phyloP scores from a whole-genome alignment of 805 yeast species.

The Barnettozyma sp. region DNA sequence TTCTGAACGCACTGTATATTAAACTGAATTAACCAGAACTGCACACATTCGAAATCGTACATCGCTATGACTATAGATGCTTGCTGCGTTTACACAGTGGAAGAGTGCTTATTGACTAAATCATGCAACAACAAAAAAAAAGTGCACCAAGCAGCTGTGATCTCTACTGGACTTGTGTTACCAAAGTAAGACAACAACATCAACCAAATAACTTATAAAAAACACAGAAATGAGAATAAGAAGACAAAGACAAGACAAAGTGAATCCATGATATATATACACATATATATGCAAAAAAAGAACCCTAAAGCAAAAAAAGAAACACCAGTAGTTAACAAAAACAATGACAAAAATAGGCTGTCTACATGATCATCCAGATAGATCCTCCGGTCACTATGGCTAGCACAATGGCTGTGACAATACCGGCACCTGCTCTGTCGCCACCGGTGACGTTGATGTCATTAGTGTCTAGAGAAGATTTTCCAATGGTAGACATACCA shows the following conservation, averaged over 20 bases:
- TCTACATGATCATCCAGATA: conserved; percentile 67
- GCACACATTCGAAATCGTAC: too few relatives aligned
- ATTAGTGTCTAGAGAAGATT: conserved; percentile 27
- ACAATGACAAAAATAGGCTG: background rate
- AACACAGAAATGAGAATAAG: too few relatives aligned
- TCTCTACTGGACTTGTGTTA: too few relatives aligned
- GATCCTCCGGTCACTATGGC: conserved; percentile 56
- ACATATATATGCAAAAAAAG: background rate
- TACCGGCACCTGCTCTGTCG: conserved; percentile 87
- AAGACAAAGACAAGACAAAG: background rate
- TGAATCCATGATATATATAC: background rate
- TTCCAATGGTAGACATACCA: conserved; percentile 37
- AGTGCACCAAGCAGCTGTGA: too few relatives aligned
- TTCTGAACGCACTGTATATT: too few relatives aligned
- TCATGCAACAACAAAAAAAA: too few relatives aligned
- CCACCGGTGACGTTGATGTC: conserved; percentile 44
- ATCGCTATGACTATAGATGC: too few relatives aligned
- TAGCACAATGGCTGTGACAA: conserved; percentile 71
- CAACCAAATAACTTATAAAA: too few relatives aligned
- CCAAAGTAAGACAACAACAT: too few relatives aligned
- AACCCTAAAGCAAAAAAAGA: background rate
- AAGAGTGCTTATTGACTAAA: too few relatives aligned
- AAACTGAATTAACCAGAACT: too few relatives aligned
- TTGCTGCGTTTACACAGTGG: too few relatives aligned
- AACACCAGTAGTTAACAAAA: background rate